Conservation (phyloP, 768 basidiomycete species). For the Kwoniella sp. region DNA sequence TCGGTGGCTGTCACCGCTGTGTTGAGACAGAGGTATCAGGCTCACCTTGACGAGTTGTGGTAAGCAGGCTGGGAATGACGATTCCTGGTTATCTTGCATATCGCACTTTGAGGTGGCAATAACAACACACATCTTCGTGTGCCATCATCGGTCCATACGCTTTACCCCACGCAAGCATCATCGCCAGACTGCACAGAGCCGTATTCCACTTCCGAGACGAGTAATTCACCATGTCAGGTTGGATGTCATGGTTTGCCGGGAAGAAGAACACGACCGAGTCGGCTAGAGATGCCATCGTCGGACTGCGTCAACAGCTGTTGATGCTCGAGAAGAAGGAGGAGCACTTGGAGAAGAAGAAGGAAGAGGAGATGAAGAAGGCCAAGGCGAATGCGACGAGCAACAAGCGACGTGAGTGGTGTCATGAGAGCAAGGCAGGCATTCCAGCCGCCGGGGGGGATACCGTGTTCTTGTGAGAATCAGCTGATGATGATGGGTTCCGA, state of each 20-base stretch:
- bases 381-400: constrained; percentile 88
- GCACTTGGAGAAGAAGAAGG: constrained; percentile 89
- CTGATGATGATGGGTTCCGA: neutral
- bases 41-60: neutral
- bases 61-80: neutral
- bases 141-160: no score
- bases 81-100: no score
- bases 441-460: neutral
- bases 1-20: neutral
- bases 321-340: constrained; percentile 99
- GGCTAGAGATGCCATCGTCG: constrained; percentile 88
- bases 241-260: constrained; percentile 84
- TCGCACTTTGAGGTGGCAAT: no score
- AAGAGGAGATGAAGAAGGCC: constrained; percentile 88
- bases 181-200: neutral
- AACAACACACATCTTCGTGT: no score
- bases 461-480: neutral
- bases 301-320: constrained; percentile 84
- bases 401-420: constrained; percentile 68
- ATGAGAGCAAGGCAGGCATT: neutral
- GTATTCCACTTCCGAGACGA: neutral
- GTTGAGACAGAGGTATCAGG: neutral
- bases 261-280: constrained; percentile 68
- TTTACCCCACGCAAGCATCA: neutral
- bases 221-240: constrained; percentile 52